Base-by-base conservation (phyloP, 1,139 yeast genomes). In the Pneumocystis wakefieldiae region DNA sequence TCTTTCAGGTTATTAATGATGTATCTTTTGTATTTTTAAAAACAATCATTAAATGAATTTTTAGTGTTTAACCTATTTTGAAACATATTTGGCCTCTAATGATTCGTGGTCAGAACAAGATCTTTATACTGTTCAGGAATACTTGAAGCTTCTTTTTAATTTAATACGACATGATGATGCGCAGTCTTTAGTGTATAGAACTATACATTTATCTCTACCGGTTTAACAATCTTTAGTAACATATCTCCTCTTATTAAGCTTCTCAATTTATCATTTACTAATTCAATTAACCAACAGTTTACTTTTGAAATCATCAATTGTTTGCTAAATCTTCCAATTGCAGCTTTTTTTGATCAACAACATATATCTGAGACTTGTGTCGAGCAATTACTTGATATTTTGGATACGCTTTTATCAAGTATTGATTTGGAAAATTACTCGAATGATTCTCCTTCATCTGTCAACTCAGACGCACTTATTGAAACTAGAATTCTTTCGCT, bases 41-140 rank as follows among this genome's bases (percentile, higher is more conserved):
- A 58, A 32, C 19, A 6, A 48, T 53, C 10, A 29, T 10, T 37
- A 28, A 41, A 39, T 17, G 15, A 29, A 28, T 42, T 36, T 55
- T 59, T 8, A 64, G 65, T 7, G 24, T 64, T 3, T 35, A 58
- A 4, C 65, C 63, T 61, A 66, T 66, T 12, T 53, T 15, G 24
- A 61, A 42, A 48, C 38, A 60, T n/a, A 41, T 48, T 41, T 62
- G 37, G 24, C 37, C 59, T 39, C 48, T 60, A 15, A 35, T 60
- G 14, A 14, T 53, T 15, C 29, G 10, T 42, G 32, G 28, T 15
- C 57, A 60, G 28, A 57, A 36, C 24, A 38, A 36, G 15, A 29
- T n/a, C 24, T 42, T 29, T 24, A 10, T 28, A 36, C 38, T 38
- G 19, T 17, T 35, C 37, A 32, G 19, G 61, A 35, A 42, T 29